Percentiles rank a stretch among this genome's conserved stretches.
Evolutionary conservation across 495 filamentous ascomycete genomes (phyloP).

Genomic region (Neurospora sp.): DNA sequence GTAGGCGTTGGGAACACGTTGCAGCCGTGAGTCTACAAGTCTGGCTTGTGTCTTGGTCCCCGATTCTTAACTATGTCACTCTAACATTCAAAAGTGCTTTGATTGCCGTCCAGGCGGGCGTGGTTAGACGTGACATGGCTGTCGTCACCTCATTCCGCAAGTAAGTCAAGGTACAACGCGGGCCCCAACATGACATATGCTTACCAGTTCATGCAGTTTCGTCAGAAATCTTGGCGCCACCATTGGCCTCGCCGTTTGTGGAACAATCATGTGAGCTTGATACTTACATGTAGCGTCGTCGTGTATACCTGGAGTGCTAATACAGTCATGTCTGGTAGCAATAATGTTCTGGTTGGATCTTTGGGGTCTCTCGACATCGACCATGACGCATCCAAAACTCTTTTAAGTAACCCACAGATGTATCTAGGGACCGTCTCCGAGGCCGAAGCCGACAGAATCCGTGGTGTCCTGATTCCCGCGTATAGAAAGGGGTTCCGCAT

Average conservation of each 20-base stretch:
- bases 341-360: conserved; percentile 32
- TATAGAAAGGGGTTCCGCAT: conserved; percentile 41
- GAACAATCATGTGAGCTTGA: conserved; percentile 36
- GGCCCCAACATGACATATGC: not conserved
- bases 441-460: conserved; percentile 27
- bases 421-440: conserved; percentile 23
- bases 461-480: conserved; percentile 31
- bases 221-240: conserved; percentile 43
- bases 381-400: conserved; percentile 12
- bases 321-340: conserved; percentile 16
- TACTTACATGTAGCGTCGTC: not conserved
- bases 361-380: conserved; percentile 24
- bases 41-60: not conserved
- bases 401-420: conserved; percentile 17
- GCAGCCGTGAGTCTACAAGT: conserved; percentile 30
- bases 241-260: conserved; percentile 42
- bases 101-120: conserved; percentile 44
- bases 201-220: conserved; percentile 27
- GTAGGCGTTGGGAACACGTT: conserved; percentile 44
- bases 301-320: not conserved
- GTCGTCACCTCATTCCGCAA: conserved; percentile 45
- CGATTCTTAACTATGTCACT: not conserved
- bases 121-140: conserved; percentile 44
- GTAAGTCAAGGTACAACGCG: conserved; percentile 20
- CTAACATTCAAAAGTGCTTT: conserved; percentile 20